Evolutionary conservation across 345 rosid genomes (phyloP).

Genomic region (Turritis glabra): DNA sequence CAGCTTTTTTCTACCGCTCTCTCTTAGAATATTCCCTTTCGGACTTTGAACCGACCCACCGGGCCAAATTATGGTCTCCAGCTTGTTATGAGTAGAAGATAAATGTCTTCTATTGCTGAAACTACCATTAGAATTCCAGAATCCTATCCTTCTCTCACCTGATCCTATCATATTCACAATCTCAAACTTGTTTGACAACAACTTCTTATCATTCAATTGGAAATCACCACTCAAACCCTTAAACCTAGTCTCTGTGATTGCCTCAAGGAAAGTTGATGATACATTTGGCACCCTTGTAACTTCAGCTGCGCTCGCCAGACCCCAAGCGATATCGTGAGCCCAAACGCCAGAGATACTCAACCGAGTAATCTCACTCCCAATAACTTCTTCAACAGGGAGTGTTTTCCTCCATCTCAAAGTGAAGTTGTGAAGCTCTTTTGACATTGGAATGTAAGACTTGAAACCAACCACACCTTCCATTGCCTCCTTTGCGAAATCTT

Average conservation of each 20-base stretch:
- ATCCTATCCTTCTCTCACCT: conserved; percentile 40
- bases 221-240: conserved; percentile 44
- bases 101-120: conserved; percentile 28
- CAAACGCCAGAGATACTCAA: conserved; percentile 32
- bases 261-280: conserved; percentile 30
- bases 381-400: not conserved
- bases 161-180: conserved; percentile 42
- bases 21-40: not conserved
- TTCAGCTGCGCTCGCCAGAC: conserved; percentile 37
- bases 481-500: conserved; percentile 14
- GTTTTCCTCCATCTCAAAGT: conserved; percentile 34
- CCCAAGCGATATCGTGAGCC: conserved; percentile 42
- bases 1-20: conserved; percentile 16
- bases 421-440: conserved; percentile 42
- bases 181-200: conserved; percentile 36
- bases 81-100: conserved; percentile 17
- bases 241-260: conserved; percentile 24
- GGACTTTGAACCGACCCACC: conserved; percentile 40
- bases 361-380: not conserved
- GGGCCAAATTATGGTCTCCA: conserved; percentile 42
- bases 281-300: conserved; percentile 9
- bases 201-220: conserved; percentile 15
- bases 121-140: conserved; percentile 32
- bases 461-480: conserved; percentile 52
- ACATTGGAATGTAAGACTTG: conserved; percentile 38